phyloP scores from a whole-genome alignment of 768 basidiomycete genomes.

The Boletus subparvulus region DNA sequence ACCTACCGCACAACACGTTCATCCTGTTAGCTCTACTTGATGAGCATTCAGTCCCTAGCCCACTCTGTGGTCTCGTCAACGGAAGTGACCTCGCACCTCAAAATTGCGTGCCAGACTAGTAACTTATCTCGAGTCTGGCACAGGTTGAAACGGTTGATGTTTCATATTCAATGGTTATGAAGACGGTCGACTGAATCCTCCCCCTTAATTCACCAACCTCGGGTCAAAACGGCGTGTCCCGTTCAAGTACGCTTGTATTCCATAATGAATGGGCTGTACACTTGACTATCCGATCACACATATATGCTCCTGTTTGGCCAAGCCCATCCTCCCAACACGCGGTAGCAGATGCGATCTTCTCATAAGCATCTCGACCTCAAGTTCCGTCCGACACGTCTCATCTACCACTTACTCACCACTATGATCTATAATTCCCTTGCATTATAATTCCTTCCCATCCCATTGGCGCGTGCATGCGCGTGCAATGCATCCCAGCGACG shows the following conservation, averaged over 20 bases:
- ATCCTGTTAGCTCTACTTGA: no score
- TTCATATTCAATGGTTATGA: background rate
- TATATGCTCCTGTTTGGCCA: background rate
- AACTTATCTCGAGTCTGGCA: background rate
- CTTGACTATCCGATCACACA: background rate
- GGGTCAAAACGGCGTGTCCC: constrained; percentile 1
- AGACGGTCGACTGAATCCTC: background rate
- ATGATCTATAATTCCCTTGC: no score
- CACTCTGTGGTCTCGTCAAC: background rate
- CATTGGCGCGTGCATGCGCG: no score
- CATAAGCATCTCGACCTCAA: background rate
- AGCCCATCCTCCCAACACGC: background rate
- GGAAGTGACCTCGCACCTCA: background rate
- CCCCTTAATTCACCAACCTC: background rate
- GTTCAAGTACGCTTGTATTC: no score
- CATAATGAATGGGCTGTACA: no score
- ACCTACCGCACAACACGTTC: no score
- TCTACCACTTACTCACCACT: no score
- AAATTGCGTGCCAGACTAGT: background rate
- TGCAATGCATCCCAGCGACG: no score
- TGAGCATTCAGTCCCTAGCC: background rate
- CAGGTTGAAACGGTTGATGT: constrained; percentile 5
- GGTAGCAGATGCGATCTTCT: background rate
- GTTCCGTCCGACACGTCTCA: background rate
- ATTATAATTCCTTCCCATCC: no score